Base-by-base conservation (phyloP, 129 eudicot species). In the Mikania micrantha region DNA sequence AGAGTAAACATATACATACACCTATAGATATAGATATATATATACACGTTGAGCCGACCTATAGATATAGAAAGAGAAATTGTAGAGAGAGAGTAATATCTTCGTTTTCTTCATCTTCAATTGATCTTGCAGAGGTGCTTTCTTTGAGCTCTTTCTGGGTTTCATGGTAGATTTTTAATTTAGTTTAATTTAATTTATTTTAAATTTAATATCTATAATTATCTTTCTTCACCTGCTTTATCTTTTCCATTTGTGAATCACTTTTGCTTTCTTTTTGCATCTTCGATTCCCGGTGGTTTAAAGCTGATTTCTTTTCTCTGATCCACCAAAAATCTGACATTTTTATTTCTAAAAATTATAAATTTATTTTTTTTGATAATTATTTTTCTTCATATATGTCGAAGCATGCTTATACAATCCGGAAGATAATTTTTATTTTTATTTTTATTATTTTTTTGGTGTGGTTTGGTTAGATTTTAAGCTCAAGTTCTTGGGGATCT, bases 221-320 rank as follows among this genome's bases (percentile, higher is more conserved):
- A 54, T 68, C 56, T 65, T 35, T 60, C 44, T 77, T 77, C 79
- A 77, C 82, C 77, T 72, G 65, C 78, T 66, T 82, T 64, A 70
- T 66, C 64, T 74, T 69, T 60, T 57, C 67, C 71, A 54, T 78
- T 80, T 76, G 74, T 28, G 71, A 39, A 34, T 64, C 72, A 38
- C 74, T 69, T 69, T 69, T 52, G 62, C 66, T 66, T 71, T 74
- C 54, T 52, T n/a, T 79, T 78, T 68, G 77, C 85, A 78, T 83
- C 91, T 82, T 72, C 68, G 86, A 78, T 84, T 82, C 79, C 78
- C 74, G 27, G 29, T 67, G 60, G 44, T 73, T 88, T 77, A 89
- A 81, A 86, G 94, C 67, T 71, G 87, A 86, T 81, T 79, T 75
- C 58, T 68, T 78, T 73, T 73, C 75, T 80, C 81, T 58, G 92